Conservation (phyloP, 2,329 filamentous ascomycete species). For the Paracorniculantispora psalliotae region DNA sequence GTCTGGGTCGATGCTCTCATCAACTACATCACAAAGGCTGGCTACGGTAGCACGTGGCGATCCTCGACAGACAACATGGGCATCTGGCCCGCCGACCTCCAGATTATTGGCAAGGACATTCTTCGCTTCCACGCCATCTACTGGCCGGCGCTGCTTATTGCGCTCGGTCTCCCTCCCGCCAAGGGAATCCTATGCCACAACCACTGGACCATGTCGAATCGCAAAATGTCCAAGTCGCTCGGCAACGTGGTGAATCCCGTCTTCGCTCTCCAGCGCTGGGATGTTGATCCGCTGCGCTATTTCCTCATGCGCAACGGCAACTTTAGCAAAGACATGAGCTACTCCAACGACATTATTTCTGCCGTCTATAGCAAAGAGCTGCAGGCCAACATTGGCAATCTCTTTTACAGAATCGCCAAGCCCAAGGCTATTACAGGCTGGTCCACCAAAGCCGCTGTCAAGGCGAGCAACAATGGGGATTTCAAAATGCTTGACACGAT, state of each 20-base stretch:
- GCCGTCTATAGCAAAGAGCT: slow-evolving; percentile 75
- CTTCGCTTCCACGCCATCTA: slow-evolving; percentile 95
- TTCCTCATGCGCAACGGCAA: slow-evolving; percentile 80
- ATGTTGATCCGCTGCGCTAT: slow-evolving; percentile 81
- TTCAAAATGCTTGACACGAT: slow-evolving; percentile 18
- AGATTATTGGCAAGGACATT: slow-evolving; percentile 96
- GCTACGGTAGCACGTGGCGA: slow-evolving; percentile 61
- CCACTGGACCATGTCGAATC: slow-evolving; percentile 88
- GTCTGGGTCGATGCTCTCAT: slow-evolving; percentile 96
- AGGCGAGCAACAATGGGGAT: slow-evolving; percentile 21
- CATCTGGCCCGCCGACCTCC: slow-evolving; percentile 87
- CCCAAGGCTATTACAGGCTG: slow-evolving; percentile 52
- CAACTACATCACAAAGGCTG: slow-evolving; percentile 85
- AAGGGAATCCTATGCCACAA: slow-evolving; percentile 80
- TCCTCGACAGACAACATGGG: slow-evolving; percentile 56
- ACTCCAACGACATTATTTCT: slow-evolving; percentile 73
- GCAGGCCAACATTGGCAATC: slow-evolving; percentile 73
- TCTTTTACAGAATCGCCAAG: slow-evolving; percentile 65
- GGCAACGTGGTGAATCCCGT: slow-evolving; percentile 96
- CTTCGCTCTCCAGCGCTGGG: slow-evolving; percentile 83
- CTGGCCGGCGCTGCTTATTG: slow-evolving; percentile 95
- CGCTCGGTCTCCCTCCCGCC: slow-evolving; percentile 72
- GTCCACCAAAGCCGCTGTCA: slow-evolving; percentile 58
- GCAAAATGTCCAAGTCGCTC: slow-evolving; percentile 95
- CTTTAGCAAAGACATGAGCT: slow-evolving; percentile 73